These are phyloP conservation scores for Phytophthora foliorum DNA, from an alignment of 352 stramenopile genomes.

Conservation along the genomic window DNA sequence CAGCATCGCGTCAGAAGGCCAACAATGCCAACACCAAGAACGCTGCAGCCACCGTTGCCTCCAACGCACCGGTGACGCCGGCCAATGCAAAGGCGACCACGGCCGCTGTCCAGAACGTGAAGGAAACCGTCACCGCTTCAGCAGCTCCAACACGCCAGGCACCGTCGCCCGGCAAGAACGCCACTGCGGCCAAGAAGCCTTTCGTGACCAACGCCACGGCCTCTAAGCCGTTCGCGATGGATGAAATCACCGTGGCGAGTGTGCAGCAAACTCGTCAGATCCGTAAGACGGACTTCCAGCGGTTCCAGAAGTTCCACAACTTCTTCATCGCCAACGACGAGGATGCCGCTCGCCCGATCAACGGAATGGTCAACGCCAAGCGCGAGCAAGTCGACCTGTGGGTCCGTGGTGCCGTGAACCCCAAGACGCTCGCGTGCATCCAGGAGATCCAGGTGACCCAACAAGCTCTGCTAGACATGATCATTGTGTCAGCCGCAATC, in stretches of 20 bases:
- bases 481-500: conserved; percentile 27
- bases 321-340: conserved; percentile 30
- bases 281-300: conserved; percentile 24
- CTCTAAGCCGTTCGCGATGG: conserved; percentile 13
- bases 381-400: conserved; percentile 27
- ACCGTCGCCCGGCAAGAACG: conserved; percentile 12
- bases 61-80: conserved; percentile 3
- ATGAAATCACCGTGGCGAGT: conserved; percentile 13
- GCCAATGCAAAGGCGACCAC: not conserved
- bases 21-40: conserved; percentile 17
- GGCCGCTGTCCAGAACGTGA: not conserved
- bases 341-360: conserved; percentile 8
- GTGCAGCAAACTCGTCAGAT: conserved; percentile 29
- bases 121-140: not conserved
- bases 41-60: not conserved
- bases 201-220: not conserved
- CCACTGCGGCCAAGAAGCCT: not conserved
- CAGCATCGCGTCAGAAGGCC: conserved; percentile 12
- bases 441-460: conserved; percentile 26
- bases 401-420: conserved; percentile 1
- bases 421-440: conserved; percentile 18
- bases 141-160: conserved; percentile 2
- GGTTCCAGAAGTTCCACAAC: conserved; percentile 29
- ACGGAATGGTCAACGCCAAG: conserved; percentile 13
- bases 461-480: conserved; percentile 14